Evolutionary conservation across 2,329 filamentous ascomycete species (phyloP), one percentile per base, ranked within the genome.

Genomic region (Colletotrichum orchidophilum): DNA sequence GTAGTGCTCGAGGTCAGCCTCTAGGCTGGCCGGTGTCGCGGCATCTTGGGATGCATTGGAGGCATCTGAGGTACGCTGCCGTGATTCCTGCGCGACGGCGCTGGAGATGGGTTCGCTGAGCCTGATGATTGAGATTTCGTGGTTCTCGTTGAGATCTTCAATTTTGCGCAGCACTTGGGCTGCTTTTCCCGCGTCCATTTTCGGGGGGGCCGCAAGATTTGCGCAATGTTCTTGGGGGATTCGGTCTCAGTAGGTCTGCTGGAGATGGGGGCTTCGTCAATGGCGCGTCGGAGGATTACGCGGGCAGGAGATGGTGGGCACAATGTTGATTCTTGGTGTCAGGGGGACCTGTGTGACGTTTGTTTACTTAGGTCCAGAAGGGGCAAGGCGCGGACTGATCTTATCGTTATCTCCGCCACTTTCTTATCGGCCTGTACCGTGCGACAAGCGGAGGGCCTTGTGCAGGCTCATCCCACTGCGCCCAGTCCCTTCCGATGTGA

Each of bases 1-100:
- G 84, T 98, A 98, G 81, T 98, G 95, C 33, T 88, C 86, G 31
- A 98, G 87, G 81, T 98, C 96, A 31, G 93, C 94, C 74, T 94
- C 91, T 8, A 98, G 86, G 21, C 92, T 92, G 18, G 92, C 89
- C 0, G 95, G 94, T 11, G 91, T 94, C 21, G 90, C 89, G 72
- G 88, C 90, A 74, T 92, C 90, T 73, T 91, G 87, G 27, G 88
- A 87, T 72, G 89, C 83, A 74, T 86, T 87, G 39, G 93, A 94
- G 57, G 90, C 90, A 81, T 96, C 93, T 4, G 94, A 97, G 35
- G 87, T 91, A 73, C 92, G 87, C 71, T 88, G 87, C 72, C 78
- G 76, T 11, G 77, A 66, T 74, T 78, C 75, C 66, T 76, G 77
- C 33, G 83, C 75, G 2, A 85, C 78, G 61, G 88, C 85, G 55